Evolutionary conservation across 345 rosid genomes (phyloP), one percentile per base, ranked within the genome.

Genomic region (Lepidium aucheri): DNA sequence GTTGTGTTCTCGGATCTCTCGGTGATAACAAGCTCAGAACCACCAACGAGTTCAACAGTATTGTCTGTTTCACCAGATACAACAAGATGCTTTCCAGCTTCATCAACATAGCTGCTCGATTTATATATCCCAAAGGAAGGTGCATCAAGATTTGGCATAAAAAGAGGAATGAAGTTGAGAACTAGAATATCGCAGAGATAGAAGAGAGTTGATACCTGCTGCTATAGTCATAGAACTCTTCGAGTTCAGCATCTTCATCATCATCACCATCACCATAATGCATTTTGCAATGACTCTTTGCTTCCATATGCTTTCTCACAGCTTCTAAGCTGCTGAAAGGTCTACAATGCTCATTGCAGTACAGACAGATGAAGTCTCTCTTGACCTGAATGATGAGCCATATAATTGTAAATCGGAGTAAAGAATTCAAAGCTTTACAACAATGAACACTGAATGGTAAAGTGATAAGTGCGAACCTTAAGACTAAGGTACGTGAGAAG

Each of bases 231-330:
- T 94, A 94, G 63, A 94, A 94, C 53, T 94, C 97, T 74, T 94
- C 96, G 43, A 94, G 77, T 18, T 94, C 97, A 15, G 87, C 95
- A 75, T 91, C 99, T 75, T 91, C 99, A 0, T 91, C 93, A 20
- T 87, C 96, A 55, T 76, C 91, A 10, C 86, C 97, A 73, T 84
- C 90, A 53, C 99, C 99, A 64, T 78, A 94, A 77, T 88, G 99
- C 64, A 94, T 83, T 75, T 82, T 94, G 80, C 97, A 94, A 72
- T 94, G 99, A 60, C 90, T 70, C 79, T 90, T 94, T 17, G 99
- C 97, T 28, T 67, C 86, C 96, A 91, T 91, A 69, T 94, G 99
- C 82, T 90, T 90, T 74, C 99, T 82, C 53, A 94, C 99, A 53
- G 97, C 99, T 81, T 91, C 99, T 75, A 88, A 76, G 79, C 91